Evolutionary conservation across 805 yeast genomes (phyloP).

Genomic region (Lachancea kluyveri): DNA sequence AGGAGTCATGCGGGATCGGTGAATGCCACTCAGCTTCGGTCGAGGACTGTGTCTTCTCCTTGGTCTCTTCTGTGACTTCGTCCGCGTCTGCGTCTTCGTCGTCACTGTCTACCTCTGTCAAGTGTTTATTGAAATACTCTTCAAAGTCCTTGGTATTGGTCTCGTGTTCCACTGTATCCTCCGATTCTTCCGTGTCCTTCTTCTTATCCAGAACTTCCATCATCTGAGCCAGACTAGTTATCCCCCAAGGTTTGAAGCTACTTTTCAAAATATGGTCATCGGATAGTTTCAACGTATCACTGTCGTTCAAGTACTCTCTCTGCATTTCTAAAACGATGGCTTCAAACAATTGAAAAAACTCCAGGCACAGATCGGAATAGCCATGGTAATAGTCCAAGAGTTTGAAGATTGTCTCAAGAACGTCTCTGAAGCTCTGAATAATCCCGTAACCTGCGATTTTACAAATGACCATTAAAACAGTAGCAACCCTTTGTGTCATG

Average conservation of each 20-base stretch:
- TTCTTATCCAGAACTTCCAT: slow-evolving; percentile 36
- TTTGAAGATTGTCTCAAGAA: slow-evolving; percentile 67
- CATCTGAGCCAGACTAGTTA: slow-evolving; percentile 39
- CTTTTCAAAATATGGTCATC: slow-evolving; percentile 20
- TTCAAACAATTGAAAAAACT: slow-evolving; percentile 66
- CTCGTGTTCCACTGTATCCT: slow-evolving; percentile 26
- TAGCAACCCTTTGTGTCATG: slow-evolving; percentile 66
- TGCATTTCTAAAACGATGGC: slow-evolving; percentile 47
- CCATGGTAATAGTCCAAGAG: slow-evolving; percentile 83
- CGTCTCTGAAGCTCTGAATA: slow-evolving; percentile 61
- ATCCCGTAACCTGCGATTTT: slow-evolving; percentile 64
- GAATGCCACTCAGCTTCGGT: slow-evolving; percentile 54
- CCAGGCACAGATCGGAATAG: slow-evolving; percentile 62
- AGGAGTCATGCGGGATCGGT: slow-evolving; percentile 56
- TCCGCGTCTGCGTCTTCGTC: slow-evolving; percentile 25
- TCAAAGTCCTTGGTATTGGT: slow-evolving; percentile 26
- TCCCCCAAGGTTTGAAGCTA: slow-evolving; percentile 55
- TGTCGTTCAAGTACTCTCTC: slow-evolving; percentile 30
- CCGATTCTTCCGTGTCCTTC: slow-evolving; percentile 22
- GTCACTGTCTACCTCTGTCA: slow-evolving; percentile 32
- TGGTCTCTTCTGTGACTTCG: slow-evolving; percentile 10
- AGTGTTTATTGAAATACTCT: slow-evolving; percentile 33
- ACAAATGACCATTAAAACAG: slow-evolving; percentile 62
- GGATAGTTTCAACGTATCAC: slow-evolving; percentile 12
- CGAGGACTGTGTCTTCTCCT: slow-evolving; percentile 2